Base-by-base conservation (phyloP, 2,329 filamentous ascomycete species). In the Aspergillus pseudonomiae region DNA sequence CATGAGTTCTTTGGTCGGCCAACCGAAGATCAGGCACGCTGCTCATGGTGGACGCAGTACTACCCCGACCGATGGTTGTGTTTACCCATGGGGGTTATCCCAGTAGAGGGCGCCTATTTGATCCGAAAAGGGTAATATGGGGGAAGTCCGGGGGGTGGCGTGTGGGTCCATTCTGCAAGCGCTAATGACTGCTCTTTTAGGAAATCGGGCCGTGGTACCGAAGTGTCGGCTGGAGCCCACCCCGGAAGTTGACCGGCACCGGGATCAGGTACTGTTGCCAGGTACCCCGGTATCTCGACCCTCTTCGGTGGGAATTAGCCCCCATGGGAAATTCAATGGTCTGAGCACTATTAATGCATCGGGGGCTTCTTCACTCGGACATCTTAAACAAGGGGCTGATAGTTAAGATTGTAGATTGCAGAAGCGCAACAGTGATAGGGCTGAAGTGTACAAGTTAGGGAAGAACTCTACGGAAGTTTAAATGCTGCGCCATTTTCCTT, bases 101-200 rank as follows among this genome's bases (percentile, higher is more conserved):
- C n/a, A 9, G 6, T 1, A 12, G 12, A 5, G 1, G 28, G 52
- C 52, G 52, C 9, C 10, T 54, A 54, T 54, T 7, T 7, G 10
- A 2, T 36, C 58, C 48, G 24, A 4, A 60, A 60, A 32, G 6
- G 45, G 58, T 54, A 60, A 54, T 45, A 19, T 60, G 58, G 58
- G 58, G 58, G 12, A 21, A 30, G 32, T 60, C 46, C 14, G 41
- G 48, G 46, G 58, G 34, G 9, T 11, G 32, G 19, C 30, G 26
- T 34, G 48, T 60, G 58, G 58, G n/a, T n/a, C 48, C 1, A 3
- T 28, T 57, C 32, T 57, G 39, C 28, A 56, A 26, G 59, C 59
- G 59, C 59, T 50, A 57, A 57, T 39, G 26, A 10, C 30, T 61
- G 30, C 59, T 53, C 2, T 3, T 21, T 57, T 24, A 14, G 53